These are phyloP conservation scores for Rugosomyces carneus DNA, from an alignment of 1,284 basidiomycete genomes.

Conservation along the genomic window DNA sequence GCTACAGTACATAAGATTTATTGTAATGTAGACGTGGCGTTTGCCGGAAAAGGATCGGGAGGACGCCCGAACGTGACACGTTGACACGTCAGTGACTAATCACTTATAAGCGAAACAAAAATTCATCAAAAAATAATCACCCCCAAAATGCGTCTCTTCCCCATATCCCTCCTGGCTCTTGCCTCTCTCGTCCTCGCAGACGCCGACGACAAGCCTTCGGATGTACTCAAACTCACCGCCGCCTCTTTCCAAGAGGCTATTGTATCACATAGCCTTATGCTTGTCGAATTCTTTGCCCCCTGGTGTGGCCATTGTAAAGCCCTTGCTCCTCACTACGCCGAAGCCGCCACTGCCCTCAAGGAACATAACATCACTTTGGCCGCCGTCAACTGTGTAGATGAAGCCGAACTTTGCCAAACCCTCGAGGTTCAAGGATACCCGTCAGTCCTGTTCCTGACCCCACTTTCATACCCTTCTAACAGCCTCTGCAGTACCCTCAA, in stretches of 20 bases:
- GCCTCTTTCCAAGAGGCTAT: constrained; percentile 70
- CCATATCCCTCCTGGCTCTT: constrained; percentile 46
- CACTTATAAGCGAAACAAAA: constrained; percentile 21
- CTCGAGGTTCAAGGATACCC: constrained; percentile 91
- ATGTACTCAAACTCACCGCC: constrained; percentile 75
- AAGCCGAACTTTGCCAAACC: constrained; percentile 80
- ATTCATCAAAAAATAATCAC: constrained; percentile 11
- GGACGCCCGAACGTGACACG: constrained; percentile 30
- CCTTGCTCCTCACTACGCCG: constrained; percentile 91
- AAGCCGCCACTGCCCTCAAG: constrained; percentile 91
- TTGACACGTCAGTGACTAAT: constrained; percentile 38
- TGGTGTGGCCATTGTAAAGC: constrained; percentile 94
- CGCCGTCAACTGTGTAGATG: constrained; percentile 93
- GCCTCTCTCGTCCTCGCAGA: constrained; percentile 52
- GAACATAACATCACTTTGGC: constrained; percentile 87
- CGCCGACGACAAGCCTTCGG: constrained; percentile 41
- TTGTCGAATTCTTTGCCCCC: constrained; percentile 96
- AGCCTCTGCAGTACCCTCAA: constrained; percentile 61
- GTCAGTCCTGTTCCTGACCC: constrained; percentile 43
- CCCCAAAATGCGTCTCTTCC: constrained; percentile 58
- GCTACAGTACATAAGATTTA: no score
- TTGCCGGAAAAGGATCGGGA: constrained; percentile 8
- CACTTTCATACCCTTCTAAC: constrained; percentile 8
- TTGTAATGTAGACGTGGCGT: neutral
- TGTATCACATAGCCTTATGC: constrained; percentile 68